Percentiles rank a stretch among this genome's conserved stretches.
phyloP scores from a whole-genome alignment of 2,329 filamentous ascomycete genomes.

The Xylaria polymorpha region DNA sequence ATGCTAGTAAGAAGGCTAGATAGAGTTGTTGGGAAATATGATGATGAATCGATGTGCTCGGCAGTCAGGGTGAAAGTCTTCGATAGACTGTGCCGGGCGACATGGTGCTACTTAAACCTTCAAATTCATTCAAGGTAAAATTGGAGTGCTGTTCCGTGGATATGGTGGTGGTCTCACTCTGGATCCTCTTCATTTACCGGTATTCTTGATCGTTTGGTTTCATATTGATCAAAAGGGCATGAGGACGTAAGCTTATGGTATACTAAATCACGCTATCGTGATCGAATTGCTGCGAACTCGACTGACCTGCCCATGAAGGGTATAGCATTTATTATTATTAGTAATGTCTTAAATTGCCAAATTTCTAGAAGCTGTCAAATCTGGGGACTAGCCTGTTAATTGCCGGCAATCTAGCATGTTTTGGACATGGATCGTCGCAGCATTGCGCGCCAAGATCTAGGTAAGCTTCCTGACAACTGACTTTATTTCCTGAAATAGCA shows the following conservation, averaged over 20 bases:
- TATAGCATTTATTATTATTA: constrained; percentile 26
- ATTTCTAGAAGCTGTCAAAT: constrained; percentile 16
- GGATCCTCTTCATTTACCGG: constrained; percentile 26
- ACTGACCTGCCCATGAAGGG: constrained; percentile 2
- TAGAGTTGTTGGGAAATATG: not conserved
- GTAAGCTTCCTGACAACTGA: constrained; percentile 18
- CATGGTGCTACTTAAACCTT: constrained; percentile 21
- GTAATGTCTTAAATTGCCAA: constrained; percentile 25
- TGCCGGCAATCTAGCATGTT: constrained; percentile 18
- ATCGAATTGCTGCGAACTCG: not conserved
- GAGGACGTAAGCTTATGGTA: constrained; percentile 31
- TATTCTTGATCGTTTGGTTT: constrained; percentile 6
- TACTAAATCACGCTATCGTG: constrained; percentile 9
- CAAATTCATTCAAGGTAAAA: not conserved
- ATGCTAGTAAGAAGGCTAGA: not conserved
- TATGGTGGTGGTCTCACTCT: constrained; percentile 14
- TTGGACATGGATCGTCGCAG: constrained; percentile 9
- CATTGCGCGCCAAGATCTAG: constrained; percentile 7
- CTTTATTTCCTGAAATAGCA: constrained; percentile 30
- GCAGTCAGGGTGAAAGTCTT: not conserved
- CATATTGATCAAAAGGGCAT: constrained; percentile 13
- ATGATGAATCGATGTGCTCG: not conserved
- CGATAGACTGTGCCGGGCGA: not conserved
- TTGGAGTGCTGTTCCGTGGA: not conserved
- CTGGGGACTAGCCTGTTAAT: constrained; percentile 7